phyloP scores from a whole-genome alignment of 139 green algal species.

The Pseudopediastrum boryanum region DNA sequence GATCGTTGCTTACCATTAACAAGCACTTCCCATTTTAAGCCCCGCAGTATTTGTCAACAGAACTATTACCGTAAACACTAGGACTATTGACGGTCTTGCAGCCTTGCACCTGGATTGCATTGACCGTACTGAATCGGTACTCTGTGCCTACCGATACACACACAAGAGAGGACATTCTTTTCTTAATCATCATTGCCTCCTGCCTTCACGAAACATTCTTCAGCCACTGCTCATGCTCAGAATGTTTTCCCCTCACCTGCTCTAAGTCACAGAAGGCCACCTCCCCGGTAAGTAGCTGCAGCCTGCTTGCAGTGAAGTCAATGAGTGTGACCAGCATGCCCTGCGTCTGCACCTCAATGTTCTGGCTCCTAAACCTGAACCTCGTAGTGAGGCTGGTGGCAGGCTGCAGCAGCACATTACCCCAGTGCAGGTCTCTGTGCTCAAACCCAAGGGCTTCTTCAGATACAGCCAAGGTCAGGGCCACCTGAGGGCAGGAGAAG shows the following conservation, averaged over 20 bases:
- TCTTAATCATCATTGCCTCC: too few relatives aligned
- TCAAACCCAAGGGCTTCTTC: slow-evolving; percentile 94
- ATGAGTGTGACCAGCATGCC: slow-evolving; percentile 59
- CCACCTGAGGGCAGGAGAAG: slow-evolving; percentile 52
- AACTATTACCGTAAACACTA: too few relatives aligned
- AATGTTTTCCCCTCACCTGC: slow-evolving; percentile 16
- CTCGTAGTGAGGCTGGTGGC: neutral
- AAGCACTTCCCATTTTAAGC: too few relatives aligned
- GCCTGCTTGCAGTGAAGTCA: slow-evolving; percentile 79
- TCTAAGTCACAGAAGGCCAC: slow-evolving; percentile 75
- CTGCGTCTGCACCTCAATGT: slow-evolving; percentile 39
- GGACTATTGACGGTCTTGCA: too few relatives aligned
- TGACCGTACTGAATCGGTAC: too few relatives aligned
- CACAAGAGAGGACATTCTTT: too few relatives aligned
- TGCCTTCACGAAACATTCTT: too few relatives aligned
- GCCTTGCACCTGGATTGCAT: too few relatives aligned
- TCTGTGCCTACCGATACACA: too few relatives aligned
- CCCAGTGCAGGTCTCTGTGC: slow-evolving; percentile 97
- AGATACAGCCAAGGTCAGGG: slow-evolving; percentile 81
- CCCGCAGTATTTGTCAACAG: too few relatives aligned
- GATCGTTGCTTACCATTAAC: too few relatives aligned
- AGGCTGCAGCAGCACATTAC: slow-evolving; percentile 64
- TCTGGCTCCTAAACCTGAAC: slow-evolving; percentile 34
- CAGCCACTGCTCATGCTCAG: too few relatives aligned
- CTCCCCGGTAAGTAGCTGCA: slow-evolving; percentile 44